phyloP scores from a whole-genome alignment of 306 rosid genomes.

The Dryas alaskensis region DNA sequence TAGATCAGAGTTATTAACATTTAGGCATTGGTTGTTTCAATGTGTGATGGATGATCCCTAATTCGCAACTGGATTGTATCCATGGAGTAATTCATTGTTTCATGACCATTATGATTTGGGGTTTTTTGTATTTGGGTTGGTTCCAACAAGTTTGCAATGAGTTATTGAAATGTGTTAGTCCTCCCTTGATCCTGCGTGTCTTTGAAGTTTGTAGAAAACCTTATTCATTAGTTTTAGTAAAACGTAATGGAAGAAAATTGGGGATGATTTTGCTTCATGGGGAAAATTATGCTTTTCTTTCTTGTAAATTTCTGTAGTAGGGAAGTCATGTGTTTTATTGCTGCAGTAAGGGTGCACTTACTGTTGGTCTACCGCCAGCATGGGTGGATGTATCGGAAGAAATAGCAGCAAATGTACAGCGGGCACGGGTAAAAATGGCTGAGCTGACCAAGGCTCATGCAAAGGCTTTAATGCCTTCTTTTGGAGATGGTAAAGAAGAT shows the following conservation, averaged over 20 bases:
- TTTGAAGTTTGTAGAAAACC: background rate
- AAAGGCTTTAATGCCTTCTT: slow-evolving; percentile 93
- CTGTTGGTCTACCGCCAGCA: slow-evolving; percentile 92
- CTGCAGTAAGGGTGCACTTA: slow-evolving; percentile 67
- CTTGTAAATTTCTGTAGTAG: background rate
- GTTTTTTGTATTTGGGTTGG: background rate
- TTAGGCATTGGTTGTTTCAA: background rate
- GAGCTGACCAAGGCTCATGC: slow-evolving; percentile 89
- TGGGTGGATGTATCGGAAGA: slow-evolving; percentile 99
- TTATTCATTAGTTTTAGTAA: background rate
- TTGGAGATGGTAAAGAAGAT: slow-evolving; percentile 92
- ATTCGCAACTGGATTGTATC: background rate
- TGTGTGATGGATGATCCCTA: background rate
- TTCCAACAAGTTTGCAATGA: background rate
- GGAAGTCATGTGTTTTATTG: slow-evolving; percentile 16
- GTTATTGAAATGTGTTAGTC: background rate
- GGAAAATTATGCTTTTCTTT: background rate
- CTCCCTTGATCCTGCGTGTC: background rate
- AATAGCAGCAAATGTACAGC: slow-evolving; percentile 80
- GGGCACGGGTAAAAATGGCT: slow-evolving; percentile 73
- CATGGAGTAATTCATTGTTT: background rate
- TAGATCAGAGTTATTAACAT: slow-evolving; percentile 1
- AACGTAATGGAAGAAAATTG: background rate
- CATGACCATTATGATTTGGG: background rate
- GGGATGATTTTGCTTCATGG: background rate